Base-by-base conservation (phyloP, 1,284 basidiomycete species). In the Cutaneotrichosporon curvatum region DNA sequence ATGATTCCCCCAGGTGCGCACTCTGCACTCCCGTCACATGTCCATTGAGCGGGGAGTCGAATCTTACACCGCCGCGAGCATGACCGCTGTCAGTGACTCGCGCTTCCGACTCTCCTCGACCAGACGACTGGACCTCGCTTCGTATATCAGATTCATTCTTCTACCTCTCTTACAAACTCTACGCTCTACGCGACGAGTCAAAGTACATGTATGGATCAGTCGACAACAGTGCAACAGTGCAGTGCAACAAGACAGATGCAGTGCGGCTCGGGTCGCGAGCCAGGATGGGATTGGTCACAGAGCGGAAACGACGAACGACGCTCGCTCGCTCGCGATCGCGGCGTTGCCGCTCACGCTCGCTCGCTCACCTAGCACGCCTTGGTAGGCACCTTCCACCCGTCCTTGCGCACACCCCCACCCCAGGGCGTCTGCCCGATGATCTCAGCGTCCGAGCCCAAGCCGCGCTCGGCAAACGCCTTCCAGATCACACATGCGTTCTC, bases 401-500 rank as follows among this genome's bases (percentile, higher is more conserved):
- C 74, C 30, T 59, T 63, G 45, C 76, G 72, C 52, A 77, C 65
- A 58, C 91, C 92, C 78, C 89, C 88, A 60, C 91, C 91, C 92
- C 91, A 95, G n/a, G 90, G 90, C 5, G 87, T 88, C 49, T 79
- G 75, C 37, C 86, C 85, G 32, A 79, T 73, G 30, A 91, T 78
- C n/a, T 59, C 71, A 4, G 89, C 85, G 59, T 88, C 81, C 15
- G 73, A 65, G 6, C 89, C 89, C 30, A 96, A 73, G 2, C 94
- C 94, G 37, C 88, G 79, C 60, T 79, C 74, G 15, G 85, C 78
- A 66, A 97, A 97, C 36, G 81, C 87, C 52, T 79, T 74, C 90
- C 89, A 96, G 53, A 97, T 74, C n/a, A 78, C 74, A 72, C 94
- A 97, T 60, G 78, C 76, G 77, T 97, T 96, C 77, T 87, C 87